Conservation (phyloP, 148 eudicot species). For the Beta vulgaris region DNA sequence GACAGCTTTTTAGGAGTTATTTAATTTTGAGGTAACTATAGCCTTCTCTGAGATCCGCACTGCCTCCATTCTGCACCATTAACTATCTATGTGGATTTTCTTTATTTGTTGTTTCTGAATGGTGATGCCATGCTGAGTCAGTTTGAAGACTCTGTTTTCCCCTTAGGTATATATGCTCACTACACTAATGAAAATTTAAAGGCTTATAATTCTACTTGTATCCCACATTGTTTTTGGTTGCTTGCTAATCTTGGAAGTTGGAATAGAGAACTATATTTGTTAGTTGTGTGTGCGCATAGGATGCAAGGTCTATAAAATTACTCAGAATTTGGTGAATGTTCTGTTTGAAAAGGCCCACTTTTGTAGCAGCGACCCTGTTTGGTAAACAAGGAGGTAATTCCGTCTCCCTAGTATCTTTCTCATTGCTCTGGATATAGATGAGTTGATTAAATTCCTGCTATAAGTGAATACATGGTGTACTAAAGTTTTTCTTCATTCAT, state of each 20-base stretch:
- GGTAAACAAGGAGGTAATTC: background rate
- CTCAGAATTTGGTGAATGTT: background rate
- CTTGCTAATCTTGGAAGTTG: background rate
- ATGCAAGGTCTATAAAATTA: background rate
- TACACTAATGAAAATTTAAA: background rate
- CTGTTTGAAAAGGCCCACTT: background rate
- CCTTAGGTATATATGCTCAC: background rate
- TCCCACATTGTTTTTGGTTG: background rate
- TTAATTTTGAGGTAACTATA: background rate
- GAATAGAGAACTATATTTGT: background rate
- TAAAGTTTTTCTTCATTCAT: too few relatives aligned
- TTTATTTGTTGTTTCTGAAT: background rate
- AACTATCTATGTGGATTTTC: background rate
- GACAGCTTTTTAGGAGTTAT: background rate
- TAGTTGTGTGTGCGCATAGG: background rate
- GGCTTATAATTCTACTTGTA: background rate
- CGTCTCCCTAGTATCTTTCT: background rate
- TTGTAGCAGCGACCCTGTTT: background rate
- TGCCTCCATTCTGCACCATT: background rate
- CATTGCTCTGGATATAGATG: background rate
- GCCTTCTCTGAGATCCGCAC: background rate
- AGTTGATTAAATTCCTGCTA: background rate
- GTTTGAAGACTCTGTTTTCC: background rate
- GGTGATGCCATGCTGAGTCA: background rate
- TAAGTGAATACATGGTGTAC: too few relatives aligned